Evolutionary conservation across 257 asterid genomes (phyloP), one percentile per base, ranked within the genome.

Genomic region (Scutellaria barbata): DNA sequence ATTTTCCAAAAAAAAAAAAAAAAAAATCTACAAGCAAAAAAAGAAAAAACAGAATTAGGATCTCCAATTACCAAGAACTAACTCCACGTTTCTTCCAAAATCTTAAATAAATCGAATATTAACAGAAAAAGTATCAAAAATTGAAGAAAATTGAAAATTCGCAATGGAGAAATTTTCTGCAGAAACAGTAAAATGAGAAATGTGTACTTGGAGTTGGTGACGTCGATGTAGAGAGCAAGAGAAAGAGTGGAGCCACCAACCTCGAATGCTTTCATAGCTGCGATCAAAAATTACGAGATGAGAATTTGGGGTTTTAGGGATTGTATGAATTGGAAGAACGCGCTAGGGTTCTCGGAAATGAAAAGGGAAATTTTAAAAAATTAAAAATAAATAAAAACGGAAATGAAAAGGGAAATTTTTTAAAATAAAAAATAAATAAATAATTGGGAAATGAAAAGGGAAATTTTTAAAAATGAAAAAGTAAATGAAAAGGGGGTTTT

Each of bases 151-250:
- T 3, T 10, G 14, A 56, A 17, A 67, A 67, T 40, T 52, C 16
- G 13, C 11, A 11, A 16, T 56, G 33, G 33, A 43, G 11, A 5
- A 63, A n/a, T n/a, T 3, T n/a, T n/a, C n/a, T 20, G 43, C 11
- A 53, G 43, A 50, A 43, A 67, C 8, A 37, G 16, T 1, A 12
- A 40, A 40, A 16, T 42, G 35, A 37, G 52, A 41, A 46, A 63
- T 14, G 22, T 78, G 43, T 86, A 94, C 99, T 84, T 92, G 74
- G 99, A 88, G 81, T 94, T 94, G 83, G 94, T 62, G 71, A 94
- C 98, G 14, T 87, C 92, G 54, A 69, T 54, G 87, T 88, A 94
- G 68, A 94, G 98, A 71, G 90, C 89, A 68, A 94, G 87, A 69
- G 85, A 80, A 74, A 94, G 84, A 4, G 85, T 72, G 69, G 76